Percentiles rank a stretch among this genome's conserved stretches.
phyloP scores from a whole-genome alignment of 202 grass and related monocot genomes.

The Tripidium arundinaceum region DNA sequence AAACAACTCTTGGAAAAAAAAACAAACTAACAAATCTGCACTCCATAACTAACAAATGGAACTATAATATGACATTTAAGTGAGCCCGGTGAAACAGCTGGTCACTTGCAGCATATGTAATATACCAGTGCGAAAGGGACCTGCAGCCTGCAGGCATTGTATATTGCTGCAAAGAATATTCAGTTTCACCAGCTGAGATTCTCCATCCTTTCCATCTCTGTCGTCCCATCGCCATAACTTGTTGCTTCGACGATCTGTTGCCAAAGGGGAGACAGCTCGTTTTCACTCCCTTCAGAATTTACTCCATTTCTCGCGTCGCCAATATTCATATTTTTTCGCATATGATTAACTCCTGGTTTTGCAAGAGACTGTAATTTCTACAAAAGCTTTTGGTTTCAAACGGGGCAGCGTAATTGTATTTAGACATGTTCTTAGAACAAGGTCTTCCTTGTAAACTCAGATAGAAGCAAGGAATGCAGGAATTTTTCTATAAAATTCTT shows the following conservation, averaged over 20 bases:
- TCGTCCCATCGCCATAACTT: neutral
- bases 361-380: neutral
- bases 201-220: neutral
- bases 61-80: neutral
- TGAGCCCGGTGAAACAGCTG: neutral
- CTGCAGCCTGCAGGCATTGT: neutral
- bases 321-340: neutral
- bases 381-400: neutral
- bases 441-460: neutral
- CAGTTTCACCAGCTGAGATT: neutral
- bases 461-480: neutral
- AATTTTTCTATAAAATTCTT: neutral
- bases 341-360: neutral
- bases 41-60: neutral
- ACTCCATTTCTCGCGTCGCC: neutral
- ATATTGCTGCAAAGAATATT: slow-evolving; percentile 25
- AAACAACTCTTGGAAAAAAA: neutral
- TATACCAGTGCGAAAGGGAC: neutral
- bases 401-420: neutral
- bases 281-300: neutral
- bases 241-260: neutral
- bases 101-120: neutral
- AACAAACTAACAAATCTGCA: neutral
- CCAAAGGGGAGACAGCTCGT: slow-evolving; percentile 26
- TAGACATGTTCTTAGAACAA: neutral